A percentile compares a stretch with the other conserved stretches of the same genome.
These are phyloP conservation scores for Vaccinium myrtillus DNA, from an alignment of 148 eudicot genomes.

Conservation along the genomic window DNA sequence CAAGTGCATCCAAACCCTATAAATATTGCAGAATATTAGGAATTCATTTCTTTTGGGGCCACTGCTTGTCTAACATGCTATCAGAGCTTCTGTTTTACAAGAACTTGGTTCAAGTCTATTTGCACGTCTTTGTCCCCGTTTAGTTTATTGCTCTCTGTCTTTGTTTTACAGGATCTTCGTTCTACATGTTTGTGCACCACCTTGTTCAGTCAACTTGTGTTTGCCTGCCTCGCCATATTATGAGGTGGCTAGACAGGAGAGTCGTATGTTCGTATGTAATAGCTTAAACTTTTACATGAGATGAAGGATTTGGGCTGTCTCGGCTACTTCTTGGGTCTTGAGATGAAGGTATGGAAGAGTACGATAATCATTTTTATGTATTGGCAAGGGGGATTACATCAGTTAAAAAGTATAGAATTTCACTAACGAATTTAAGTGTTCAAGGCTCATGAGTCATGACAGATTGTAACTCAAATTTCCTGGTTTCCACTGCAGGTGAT, in stretches of 20 bases:
- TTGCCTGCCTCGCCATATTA: background rate
- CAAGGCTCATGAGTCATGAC: background rate
- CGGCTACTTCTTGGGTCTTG: too few species aligned
- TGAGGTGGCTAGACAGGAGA: too few species aligned
- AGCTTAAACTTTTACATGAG: background rate
- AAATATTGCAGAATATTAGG: slow-evolving; percentile 20
- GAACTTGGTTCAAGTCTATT: background rate
- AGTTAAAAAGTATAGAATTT: background rate
- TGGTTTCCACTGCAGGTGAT: background rate
- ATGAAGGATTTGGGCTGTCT: too few species aligned
- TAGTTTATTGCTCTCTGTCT: background rate
- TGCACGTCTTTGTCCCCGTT: background rate
- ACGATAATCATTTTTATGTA: background rate
- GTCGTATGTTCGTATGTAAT: background rate
- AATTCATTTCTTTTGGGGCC: background rate
- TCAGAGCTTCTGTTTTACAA: background rate
- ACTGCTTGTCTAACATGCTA: background rate
- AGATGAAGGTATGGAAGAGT: background rate
- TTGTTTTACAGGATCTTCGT: background rate
- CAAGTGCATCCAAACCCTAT: slow-evolving; percentile 95
- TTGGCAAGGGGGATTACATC: background rate
- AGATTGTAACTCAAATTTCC: background rate
- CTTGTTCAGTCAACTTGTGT: background rate
- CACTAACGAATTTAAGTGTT: background rate
- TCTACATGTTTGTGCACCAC: background rate